A percentile compares a stretch with the other conserved stretches of the same genome.
phyloP scores from a whole-genome alignment of 2,329 filamentous ascomycete genomes.

The Cadophora malorum region DNA sequence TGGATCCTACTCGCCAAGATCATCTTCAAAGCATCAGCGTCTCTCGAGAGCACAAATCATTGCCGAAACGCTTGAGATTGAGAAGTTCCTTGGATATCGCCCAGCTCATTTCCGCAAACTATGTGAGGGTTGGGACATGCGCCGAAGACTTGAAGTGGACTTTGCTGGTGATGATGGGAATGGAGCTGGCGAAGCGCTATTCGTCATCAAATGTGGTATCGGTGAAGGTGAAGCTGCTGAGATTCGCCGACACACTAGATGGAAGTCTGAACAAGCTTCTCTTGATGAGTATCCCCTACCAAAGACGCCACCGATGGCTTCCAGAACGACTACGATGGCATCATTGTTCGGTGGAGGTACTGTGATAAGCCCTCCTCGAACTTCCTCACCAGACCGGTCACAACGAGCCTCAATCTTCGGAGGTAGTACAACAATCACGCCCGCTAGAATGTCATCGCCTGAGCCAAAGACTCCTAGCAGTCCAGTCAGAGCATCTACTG shows the following conservation, averaged over 20 bases:
- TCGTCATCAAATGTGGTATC: conserved; percentile 74
- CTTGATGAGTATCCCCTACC: conserved; percentile 43
- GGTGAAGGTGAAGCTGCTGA: conserved; percentile 47
- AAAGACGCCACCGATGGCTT: conserved; percentile 40
- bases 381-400: conserved; percentile 34
- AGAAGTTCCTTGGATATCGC: conserved; percentile 73
- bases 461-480: conserved; percentile 40
- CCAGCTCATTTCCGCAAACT: conserved; percentile 80
- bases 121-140: conserved; percentile 93
- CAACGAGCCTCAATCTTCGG: conserved; percentile 39
- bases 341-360: conserved; percentile 45
- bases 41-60: conserved; percentile 72
- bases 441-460: conserved; percentile 29
- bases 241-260: conserved; percentile 64
- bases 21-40: conserved; percentile 75
- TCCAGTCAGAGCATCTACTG: conserved; percentile 39
- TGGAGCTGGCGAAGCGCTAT: conserved; percentile 76
- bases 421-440: conserved; percentile 29
- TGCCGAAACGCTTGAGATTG: conserved; percentile 82
- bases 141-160: conserved; percentile 82
- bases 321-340: conserved; percentile 37
- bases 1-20: conserved; percentile 81
- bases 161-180: conserved; percentile 83
- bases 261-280: conserved; percentile 46
- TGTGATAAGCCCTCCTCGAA: conserved; percentile 37